Conservation (phyloP, 495 filamentous ascomycete genomes). For the Elaphomyces granulatus region DNA sequence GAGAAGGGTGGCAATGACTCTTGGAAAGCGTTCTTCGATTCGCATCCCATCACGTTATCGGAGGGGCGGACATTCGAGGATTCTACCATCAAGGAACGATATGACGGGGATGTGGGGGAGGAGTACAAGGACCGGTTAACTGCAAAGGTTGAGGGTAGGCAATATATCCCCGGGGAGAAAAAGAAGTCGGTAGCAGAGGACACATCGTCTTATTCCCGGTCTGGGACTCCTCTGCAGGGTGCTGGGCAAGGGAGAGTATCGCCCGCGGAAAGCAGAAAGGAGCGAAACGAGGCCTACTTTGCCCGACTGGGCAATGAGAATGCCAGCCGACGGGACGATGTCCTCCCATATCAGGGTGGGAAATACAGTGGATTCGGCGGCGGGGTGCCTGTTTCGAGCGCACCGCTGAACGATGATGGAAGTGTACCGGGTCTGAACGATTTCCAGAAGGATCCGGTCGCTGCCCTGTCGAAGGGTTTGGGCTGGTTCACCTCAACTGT, state of each 20-base stretch:
- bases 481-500: constrained; percentile 86
- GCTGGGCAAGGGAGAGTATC: constrained; percentile 4
- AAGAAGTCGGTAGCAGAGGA: constrained; percentile 15
- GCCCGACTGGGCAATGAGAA: constrained; percentile 69
- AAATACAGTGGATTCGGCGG: constrained; percentile 88
- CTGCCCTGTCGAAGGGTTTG: constrained; percentile 77
- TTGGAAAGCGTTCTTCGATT: constrained; percentile 76
- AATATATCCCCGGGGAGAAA: constrained; percentile 58
- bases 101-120: constrained; percentile 74
- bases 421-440: constrained; percentile 56
- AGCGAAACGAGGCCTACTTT: constrained; percentile 79
- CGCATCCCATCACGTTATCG: constrained; percentile 47
- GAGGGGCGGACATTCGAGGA: constrained; percentile 53
- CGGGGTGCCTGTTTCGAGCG: constrained; percentile 33
- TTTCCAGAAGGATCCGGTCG: constrained; percentile 81
- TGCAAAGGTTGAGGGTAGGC: constrained; percentile 68
- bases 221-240: constrained; percentile 3
- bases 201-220: neutral
- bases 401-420: constrained; percentile 19
- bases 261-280: constrained; percentile 31
- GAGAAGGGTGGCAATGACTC: constrained; percentile 67
- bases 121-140: constrained; percentile 89
- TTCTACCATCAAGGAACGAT: constrained; percentile 64
- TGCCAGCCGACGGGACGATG: constrained; percentile 49
- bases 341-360: constrained; percentile 80